phyloP scores from a whole-genome alignment of 2,329 filamentous ascomycete genomes.

The Diaporthe caulivora region DNA sequence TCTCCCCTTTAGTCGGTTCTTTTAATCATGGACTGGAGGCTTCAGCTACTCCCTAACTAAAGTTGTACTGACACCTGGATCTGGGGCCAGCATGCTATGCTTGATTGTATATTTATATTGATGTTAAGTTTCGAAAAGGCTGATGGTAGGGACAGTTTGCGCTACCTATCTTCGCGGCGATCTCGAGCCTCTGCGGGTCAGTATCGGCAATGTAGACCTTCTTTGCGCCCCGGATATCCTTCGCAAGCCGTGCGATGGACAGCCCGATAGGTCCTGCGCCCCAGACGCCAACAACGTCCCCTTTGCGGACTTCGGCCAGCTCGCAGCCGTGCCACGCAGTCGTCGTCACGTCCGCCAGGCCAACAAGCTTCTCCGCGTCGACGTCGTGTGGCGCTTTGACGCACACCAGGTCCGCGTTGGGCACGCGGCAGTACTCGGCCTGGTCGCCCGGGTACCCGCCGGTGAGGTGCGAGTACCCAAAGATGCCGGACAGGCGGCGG shows the following conservation, averaged over 20 bases:
- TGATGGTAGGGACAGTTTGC: not conserved
- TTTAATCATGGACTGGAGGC: too few species aligned
- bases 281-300: constrained; percentile 74
- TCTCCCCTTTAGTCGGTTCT: too few species aligned
- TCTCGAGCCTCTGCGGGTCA: not conserved
- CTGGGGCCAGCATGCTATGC: not conserved
- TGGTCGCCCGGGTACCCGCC: constrained; percentile 77
- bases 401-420: constrained; percentile 66
- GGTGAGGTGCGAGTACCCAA: constrained; percentile 70
- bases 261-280: constrained; percentile 73
- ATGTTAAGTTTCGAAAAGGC: too few species aligned
- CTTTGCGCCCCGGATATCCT: not conserved
- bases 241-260: not conserved
- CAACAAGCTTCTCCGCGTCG: constrained; percentile 75
- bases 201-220: not conserved
- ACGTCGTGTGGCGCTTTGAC: constrained; percentile 73
- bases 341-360: constrained; percentile 71
- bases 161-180: not conserved
- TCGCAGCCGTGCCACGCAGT: constrained; percentile 75
- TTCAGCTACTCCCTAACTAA: too few species aligned
- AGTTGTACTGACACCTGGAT: too few species aligned
- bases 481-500: constrained; percentile 61
- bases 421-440: constrained; percentile 76
- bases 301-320: constrained; percentile 73
- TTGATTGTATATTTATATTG: too few species aligned